These are phyloP conservation scores for Fusarium subtropicale DNA, from an alignment of 2,329 filamentous ascomycete species.

Conservation along the genomic window DNA sequence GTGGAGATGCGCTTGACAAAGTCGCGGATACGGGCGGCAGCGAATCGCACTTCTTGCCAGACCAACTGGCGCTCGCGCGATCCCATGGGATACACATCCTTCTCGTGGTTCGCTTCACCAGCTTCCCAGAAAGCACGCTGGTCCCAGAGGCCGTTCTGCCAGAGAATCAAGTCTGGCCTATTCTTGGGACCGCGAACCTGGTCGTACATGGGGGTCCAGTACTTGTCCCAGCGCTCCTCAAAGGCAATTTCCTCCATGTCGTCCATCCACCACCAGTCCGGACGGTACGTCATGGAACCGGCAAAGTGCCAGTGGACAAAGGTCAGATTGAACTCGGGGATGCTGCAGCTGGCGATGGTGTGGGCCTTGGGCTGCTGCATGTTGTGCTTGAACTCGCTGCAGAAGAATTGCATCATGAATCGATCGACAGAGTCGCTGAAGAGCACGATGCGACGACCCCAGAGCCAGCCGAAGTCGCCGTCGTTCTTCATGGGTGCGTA, in stretches of 20 bases:
- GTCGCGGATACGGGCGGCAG: conserved; percentile 24
- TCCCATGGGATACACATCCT: conserved; percentile 33
- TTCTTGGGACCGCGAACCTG: conserved; percentile 31
- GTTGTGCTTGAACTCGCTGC: conserved; percentile 31
- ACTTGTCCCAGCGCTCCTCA: conserved; percentile 36
- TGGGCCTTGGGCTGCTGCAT: conserved; percentile 29
- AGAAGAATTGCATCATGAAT: conserved; percentile 41
- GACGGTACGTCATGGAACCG: conserved; percentile 29
- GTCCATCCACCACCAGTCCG: conserved; percentile 42
- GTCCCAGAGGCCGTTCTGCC: conserved; percentile 41
- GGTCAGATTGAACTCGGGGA: conserved; percentile 37
- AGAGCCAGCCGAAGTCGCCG: conserved; percentile 35
- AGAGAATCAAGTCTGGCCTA: conserved; percentile 34
- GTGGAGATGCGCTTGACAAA: conserved; percentile 23
- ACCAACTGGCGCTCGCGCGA: conserved; percentile 30
- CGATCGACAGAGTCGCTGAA: conserved; percentile 40
- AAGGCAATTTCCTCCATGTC: conserved; percentile 37
- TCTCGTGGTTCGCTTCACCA: conserved; percentile 35
- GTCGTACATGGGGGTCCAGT: conserved; percentile 32
- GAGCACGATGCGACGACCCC: conserved; percentile 38
- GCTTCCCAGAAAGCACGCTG: conserved; percentile 39
- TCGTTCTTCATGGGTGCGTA: conserved; percentile 33
- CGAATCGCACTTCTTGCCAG: conserved; percentile 38
- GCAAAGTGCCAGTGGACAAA: conserved; percentile 39
- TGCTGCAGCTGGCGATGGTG: conserved; percentile 30